These are phyloP conservation scores for Syzygium jambos DNA, from an alignment of 345 rosid species.

Conservation along the genomic window DNA sequence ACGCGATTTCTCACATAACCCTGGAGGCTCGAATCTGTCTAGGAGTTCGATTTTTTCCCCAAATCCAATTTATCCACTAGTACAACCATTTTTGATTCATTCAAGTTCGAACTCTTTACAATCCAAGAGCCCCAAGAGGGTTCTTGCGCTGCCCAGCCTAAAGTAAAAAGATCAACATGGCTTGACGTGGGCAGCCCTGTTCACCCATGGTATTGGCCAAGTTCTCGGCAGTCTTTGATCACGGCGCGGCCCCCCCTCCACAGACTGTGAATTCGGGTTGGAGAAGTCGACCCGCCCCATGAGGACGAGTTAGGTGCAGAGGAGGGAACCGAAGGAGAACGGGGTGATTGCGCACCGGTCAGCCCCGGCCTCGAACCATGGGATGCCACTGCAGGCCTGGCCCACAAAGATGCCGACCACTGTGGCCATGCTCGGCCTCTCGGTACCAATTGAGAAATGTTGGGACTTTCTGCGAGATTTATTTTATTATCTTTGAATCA, in stretches of 20 bases:
- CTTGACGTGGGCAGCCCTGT: constrained; percentile 96
- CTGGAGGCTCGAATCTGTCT: background rate
- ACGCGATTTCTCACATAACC: background rate
- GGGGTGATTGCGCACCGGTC: constrained; percentile 84
- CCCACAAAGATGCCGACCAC: constrained; percentile 81
- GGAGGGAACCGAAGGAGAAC: constrained; percentile 76
- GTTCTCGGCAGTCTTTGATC: constrained; percentile 88
- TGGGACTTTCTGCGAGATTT: no score
- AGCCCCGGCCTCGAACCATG: constrained; percentile 91
- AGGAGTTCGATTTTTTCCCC: background rate
- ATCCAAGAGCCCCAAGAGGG: constrained; percentile 89
- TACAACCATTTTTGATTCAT: background rate
- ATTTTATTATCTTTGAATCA: no score
- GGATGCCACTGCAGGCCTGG: constrained; percentile 89
- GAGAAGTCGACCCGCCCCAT: constrained; percentile 99
- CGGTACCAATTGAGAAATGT: constrained; percentile 93
- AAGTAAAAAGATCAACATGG: constrained; percentile 89
- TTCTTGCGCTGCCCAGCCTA: constrained; percentile 98
- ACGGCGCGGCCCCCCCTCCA: constrained; percentile 98
- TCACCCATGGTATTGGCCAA: constrained; percentile 82
- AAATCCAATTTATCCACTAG: constrained; percentile 1
- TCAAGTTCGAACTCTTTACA: constrained; percentile 21
- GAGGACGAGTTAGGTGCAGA: constrained; percentile 78
- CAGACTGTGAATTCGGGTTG: constrained; percentile 87
- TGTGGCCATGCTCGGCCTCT: constrained; percentile 87